Percentiles rank a stretch among this genome's conserved stretches.
Conservation (phyloP, 1,284 basidiomycete genomes). For the Caloboletus inedulis region DNA sequence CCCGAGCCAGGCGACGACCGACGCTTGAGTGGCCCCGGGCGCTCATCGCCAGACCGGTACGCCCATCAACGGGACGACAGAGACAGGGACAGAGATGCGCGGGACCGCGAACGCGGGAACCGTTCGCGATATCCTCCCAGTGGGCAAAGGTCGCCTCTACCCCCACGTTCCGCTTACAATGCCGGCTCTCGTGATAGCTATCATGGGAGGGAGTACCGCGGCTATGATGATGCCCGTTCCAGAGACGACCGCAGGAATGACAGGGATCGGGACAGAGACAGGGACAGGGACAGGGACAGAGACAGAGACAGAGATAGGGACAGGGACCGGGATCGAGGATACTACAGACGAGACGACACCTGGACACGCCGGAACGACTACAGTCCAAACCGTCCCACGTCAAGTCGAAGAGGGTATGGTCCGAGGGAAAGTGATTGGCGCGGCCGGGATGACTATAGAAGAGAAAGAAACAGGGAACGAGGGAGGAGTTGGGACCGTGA, state of each 20-base stretch:
- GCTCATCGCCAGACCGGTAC: slow-evolving; percentile 29
- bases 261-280: slow-evolving; percentile 24
- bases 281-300: neutral
- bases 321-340: slow-evolving; percentile 13
- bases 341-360: slow-evolving; percentile 18
- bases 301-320: neutral
- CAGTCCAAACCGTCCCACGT: slow-evolving; percentile 13
- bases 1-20: slow-evolving; percentile 27
- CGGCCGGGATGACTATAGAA: slow-evolving; percentile 26
- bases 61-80: slow-evolving; percentile 27
- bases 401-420: slow-evolving; percentile 16
- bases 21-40: slow-evolving; percentile 17
- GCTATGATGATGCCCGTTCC: slow-evolving; percentile 18
- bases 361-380: slow-evolving; percentile 23
- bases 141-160: slow-evolving; percentile 21
- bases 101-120: slow-evolving; percentile 25
- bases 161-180: slow-evolving; percentile 16
- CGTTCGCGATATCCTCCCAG: slow-evolving; percentile 20
- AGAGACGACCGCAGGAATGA: slow-evolving; percentile 29
- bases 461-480: slow-evolving; percentile 26
- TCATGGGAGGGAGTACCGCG: slow-evolving; percentile 25
- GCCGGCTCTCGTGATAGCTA: slow-evolving; percentile 19
- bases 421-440: slow-evolving; percentile 23
- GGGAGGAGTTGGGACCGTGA: slow-evolving; percentile 28
- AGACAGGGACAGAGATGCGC: slow-evolving; percentile 23